Evolutionary conservation across 108 stramenopile genomes (phyloP).

Genomic region (Nitzschia inconspicua): DNA sequence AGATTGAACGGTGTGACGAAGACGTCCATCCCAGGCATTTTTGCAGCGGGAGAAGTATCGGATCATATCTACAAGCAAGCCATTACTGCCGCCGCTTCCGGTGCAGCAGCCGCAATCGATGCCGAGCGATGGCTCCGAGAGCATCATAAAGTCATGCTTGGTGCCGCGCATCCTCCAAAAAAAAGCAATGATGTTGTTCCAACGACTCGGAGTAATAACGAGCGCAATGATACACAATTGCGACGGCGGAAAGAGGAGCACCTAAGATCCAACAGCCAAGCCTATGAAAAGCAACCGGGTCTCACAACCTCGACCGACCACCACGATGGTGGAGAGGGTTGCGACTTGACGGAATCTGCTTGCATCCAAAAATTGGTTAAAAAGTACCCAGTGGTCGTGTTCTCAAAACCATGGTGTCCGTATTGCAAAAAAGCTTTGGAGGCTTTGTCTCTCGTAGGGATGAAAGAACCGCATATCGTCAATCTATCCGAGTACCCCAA

Average conservation of each 20-base stretch:
- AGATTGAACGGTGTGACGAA: constrained; percentile 34
- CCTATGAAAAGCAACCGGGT: background rate
- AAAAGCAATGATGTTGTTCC: background rate
- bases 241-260: background rate
- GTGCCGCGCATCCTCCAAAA: background rate
- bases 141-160: constrained; percentile 22
- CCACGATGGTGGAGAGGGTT: constrained; percentile 3
- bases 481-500: constrained; percentile 46
- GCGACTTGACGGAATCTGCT: constrained; percentile 45
- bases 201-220: background rate
- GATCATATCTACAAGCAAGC: constrained; percentile 88
- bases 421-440: constrained; percentile 69
- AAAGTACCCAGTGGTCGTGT: constrained; percentile 64
- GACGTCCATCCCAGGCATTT: constrained; percentile 75
- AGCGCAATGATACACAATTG: background rate
- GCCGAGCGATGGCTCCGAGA: constrained; percentile 88
- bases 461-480: constrained; percentile 32
- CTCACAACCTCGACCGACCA: background rate
- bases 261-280: background rate
- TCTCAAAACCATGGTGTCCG: constrained; percentile 53
- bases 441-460: constrained; percentile 42
- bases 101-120: constrained; percentile 89
- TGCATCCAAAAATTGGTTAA: constrained; percentile 54
- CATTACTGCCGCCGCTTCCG: constrained; percentile 83
- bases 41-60: constrained; percentile 89